Base-by-base conservation (phyloP, 2,329 filamentous ascomycete species). In the Chrysoporthe deuterocubensis region DNA sequence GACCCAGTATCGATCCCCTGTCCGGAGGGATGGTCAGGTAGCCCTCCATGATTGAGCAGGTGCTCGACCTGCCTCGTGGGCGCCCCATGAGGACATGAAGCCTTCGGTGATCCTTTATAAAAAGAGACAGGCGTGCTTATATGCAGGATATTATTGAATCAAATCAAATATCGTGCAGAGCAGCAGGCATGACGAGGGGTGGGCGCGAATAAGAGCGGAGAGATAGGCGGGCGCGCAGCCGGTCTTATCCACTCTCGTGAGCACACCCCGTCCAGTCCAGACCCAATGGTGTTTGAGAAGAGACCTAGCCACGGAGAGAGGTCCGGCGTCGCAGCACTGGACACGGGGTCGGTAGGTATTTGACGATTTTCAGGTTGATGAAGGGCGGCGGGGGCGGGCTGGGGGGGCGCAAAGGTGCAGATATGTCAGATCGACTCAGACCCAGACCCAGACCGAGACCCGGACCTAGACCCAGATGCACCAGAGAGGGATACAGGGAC, bases 11-110 rank as follows among this genome's bases (percentile, higher is more conserved):
- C 57, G 81, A 81, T 48, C 82, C 81, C 73, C 84, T 78, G 72
- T 86, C 84, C 3, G 84, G 84, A 64, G 84, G 84, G 42, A 83
- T 78, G 65, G 81, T 76, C 73, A 87, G 76, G 71, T 78, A 75
- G 26, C 84, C 84, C 73, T 87, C 84, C 83, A 86, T 85, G 40
- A 63, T 67, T 58, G 59, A 42, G 54, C 64, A 50, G 32, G 63
- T 59, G 44, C 48, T 60, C 44, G 63, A 65, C 63, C 63, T 65
- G 54, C 63, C 62, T 58, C 62, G 63, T 65, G 63, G 54, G 11
- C 43, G 63, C 43, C 54, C 14, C 63, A 65, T 65, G 43, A 37
- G 26, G 54, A 43, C 42, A 60, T 46, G 18, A 62, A 40, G n/a
- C 14, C 6, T 21, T 18, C 18, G 32, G 43, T 32, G 40, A 16